Evolutionary conservation across 164 flowering plant species (phyloP).

Genomic region (Magnolia sinica): DNA sequence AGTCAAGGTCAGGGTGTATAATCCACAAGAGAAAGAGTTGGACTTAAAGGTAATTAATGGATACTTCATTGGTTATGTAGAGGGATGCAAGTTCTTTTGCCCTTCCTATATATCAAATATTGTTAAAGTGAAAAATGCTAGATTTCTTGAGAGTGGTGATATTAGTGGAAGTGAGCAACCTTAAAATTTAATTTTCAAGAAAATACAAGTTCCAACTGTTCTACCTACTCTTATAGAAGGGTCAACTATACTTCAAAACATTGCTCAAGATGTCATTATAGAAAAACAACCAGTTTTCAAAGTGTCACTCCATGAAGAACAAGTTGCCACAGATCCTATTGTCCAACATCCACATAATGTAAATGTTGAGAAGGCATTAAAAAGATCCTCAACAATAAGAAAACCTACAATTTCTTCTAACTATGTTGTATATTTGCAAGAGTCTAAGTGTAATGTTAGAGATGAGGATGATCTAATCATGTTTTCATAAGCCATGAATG

Average conservation of each 20-base stretch:
- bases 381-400: slow-evolving; percentile 1
- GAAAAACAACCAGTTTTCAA: background rate
- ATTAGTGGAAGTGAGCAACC: background rate
- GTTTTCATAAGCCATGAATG: background rate
- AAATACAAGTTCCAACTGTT: background rate
- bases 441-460: background rate
- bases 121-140: background rate
- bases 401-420: background rate
- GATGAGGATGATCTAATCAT: background rate
- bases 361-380: background rate
- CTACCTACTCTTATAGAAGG: background rate
- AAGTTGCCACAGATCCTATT: background rate
- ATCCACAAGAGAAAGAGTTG: background rate
- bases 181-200: background rate
- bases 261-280: background rate
- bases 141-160: background rate
- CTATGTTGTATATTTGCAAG: slow-evolving; percentile 2
- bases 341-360: background rate
- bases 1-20: background rate
- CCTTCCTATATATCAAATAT: background rate
- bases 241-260: background rate
- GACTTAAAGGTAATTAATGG: background rate
- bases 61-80: background rate
- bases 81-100: background rate
- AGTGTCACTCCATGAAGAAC: background rate